Evolutionary conservation across 805 yeast genomes (phyloP), one percentile per base, ranked within the genome.

Genomic region (Kockiozyma suomiensis): DNA sequence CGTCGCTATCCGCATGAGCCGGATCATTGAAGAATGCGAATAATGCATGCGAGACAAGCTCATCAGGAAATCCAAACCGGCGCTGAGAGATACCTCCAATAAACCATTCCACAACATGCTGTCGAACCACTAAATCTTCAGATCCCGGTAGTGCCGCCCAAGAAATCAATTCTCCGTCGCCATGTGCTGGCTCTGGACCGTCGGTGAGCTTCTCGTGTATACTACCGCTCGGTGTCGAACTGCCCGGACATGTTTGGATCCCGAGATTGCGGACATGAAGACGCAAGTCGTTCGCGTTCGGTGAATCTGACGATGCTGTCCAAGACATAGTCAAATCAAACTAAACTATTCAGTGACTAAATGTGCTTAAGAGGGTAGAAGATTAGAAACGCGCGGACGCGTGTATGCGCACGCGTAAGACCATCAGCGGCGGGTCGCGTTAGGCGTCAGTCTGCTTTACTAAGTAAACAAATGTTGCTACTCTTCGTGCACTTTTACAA

Each of bases 11-110:
- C 8, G 35, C 5, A 2, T 15, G 40, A 15, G 48, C 23, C 6
- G 38, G 52, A 17, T 70, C 74, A 70, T 49, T 30, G 33, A 89
- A 87, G 2, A 72, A 70, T 0, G 88, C 82, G 62, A 85, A 86
- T 15, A 85, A 81, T 13, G 94, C 90, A 53, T 79, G 75, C 4
- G 85, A 69, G 0, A 90, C 76, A 4, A 50, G 62, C 19, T 78
- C 79, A 10, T 80, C 79, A 10, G 80, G 82, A 66, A 78, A 85
- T 3, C 73, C 72, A 59, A 86, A 74, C 58, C 77, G 81, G 48
- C 85, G 76, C 17, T 81, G 70, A 10, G 84, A 69, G 4, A 78
- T 65, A 3, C 81, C 81, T 12, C 86, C 86, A 53, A 77, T 74
- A 46, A 80, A 73, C 76, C 86, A 81, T 42, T 74, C 68, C 17